These are phyloP conservation scores for Drechmeria coniospora DNA, from an alignment of 2,329 filamentous ascomycete genomes.

Conservation along the genomic window DNA sequence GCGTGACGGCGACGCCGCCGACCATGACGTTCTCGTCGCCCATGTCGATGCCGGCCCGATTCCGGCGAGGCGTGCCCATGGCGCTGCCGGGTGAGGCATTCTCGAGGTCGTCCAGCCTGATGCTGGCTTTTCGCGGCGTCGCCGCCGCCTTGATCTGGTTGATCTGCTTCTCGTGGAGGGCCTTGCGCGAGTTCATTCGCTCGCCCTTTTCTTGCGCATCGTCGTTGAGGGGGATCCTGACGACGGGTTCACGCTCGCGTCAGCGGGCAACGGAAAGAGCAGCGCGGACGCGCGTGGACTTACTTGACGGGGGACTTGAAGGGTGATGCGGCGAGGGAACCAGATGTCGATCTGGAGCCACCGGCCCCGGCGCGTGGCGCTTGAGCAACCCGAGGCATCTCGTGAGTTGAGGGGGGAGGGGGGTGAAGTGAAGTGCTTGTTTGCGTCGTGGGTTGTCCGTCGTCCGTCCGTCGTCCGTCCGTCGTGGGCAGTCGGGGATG, in stretches of 20 bases:
- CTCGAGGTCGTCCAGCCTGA: constrained; percentile 42
- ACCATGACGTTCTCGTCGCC: constrained; percentile 49
- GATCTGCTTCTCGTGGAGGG: constrained; percentile 77
- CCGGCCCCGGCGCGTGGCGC: constrained; percentile 34
- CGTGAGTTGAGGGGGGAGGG: constrained; percentile 8
- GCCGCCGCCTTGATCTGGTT: constrained; percentile 68
- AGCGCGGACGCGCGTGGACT: constrained; percentile 11
- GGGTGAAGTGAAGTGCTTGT: constrained; percentile 2
- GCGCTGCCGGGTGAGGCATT: constrained; percentile 40
- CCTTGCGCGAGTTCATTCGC: constrained; percentile 74
- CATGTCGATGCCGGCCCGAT: constrained; percentile 21
- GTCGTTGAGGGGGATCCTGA: constrained; percentile 87
- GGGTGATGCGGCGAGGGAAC: constrained; percentile 31
- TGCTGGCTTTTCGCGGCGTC: constrained; percentile 49
- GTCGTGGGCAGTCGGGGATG: too few relatives aligned
- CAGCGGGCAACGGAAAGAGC: constrained; percentile 1
- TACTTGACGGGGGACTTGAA: constrained; percentile 45
- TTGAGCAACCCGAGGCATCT: constrained; percentile 45
- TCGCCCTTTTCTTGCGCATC: constrained; percentile 84
- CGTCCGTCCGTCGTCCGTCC: too few relatives aligned
- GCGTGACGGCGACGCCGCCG: constrained; percentile 65
- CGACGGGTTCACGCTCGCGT: constrained; percentile 4
- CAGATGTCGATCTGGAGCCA: constrained; percentile 30
- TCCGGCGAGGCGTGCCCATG: constrained; percentile 33
- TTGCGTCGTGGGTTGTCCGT: constrained; percentile 3